Evolutionary conservation across 202 grass and related monocot species (phyloP), one percentile per base, ranked within the genome.

Genomic region (Zizania palustris): DNA sequence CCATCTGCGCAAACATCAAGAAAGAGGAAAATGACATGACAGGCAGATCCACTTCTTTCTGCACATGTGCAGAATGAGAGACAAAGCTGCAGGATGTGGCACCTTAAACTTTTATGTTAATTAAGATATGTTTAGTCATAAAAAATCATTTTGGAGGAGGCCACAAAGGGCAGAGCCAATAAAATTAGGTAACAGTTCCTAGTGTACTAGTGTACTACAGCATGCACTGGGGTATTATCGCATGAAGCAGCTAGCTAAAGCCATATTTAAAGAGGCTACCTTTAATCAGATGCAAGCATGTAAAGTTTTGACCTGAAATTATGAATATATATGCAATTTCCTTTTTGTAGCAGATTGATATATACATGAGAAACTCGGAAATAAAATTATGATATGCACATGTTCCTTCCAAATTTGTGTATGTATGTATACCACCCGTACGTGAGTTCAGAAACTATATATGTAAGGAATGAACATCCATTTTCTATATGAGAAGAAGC

Each of bases 1-100:
- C 89, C 71, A 85, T 59, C 90, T 82, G 82, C 78, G 60, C 74
- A 67, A 91, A 80, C 75, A 85, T 80, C 78, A 76, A 90, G 77
- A 88, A 93, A 89, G 80, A 78, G 78, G 81, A 97, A 82, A 97
- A 93, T 85, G 93, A 89, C 85, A 84, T 85, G 88, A 88, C 85
- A 64, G 71, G 18, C 72, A 79, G 71, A 94, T 85, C 75, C 86
- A 90, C 70, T 86, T 79, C 67, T 68, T 76, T 49, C 76, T 72
- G 60, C 81, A 73, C 84, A 86, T 85, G 78, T 72, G 77, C 78
- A 66, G 72, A 80, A 74, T 67, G 61, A 85, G 69, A 91, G 61
- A 68, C 62, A 70, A 72, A 7, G 51, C 51, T 20, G 33, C 57
- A 65, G 45, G 15, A 55, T 54, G 63, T 71, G 57, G 45, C 63